Evolutionary conservation across 1,284 basidiomycete species (phyloP), one percentile per base, ranked within the genome.

Genomic region (Singerocomus inundabilis): DNA sequence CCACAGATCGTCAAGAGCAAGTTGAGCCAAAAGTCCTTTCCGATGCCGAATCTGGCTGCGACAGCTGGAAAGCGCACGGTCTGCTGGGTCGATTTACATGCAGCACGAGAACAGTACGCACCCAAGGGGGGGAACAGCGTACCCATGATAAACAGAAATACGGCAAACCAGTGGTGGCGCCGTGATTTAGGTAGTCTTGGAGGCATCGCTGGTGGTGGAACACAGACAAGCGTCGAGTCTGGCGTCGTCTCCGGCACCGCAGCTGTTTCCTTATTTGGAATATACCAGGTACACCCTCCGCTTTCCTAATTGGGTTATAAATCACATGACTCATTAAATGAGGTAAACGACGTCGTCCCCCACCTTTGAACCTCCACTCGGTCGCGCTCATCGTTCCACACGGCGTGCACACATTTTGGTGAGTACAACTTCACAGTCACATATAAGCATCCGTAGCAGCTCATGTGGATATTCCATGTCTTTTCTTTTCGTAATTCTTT

Each of bases 21-120:
- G 69, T 99, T 99, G 62, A 98, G 74, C 80, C 90, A 95, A 70
- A 98, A 96, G 70, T 98, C 96, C 37, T 71, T 73, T 5, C 93
- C 94, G 59, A 98, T 83, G 26, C 96, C 96, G 71, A 99, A 99
- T 50, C 96, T 82, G 26, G 93, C 88, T 29, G 93, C 91, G 35
- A 99, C 93, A 54, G 96, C 96, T 94, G 62, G 47, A 31, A 18
- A 39, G 32, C 28, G 44, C 43, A 49, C 29, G 48, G 38, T 50
- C 50, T 32, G 49, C 4, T 4, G 11, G 29, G 6, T 28, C 25
- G n/a, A 41, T 32, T 38, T 35, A 25, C 30, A 35, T 7, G 41
- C 8, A 5, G 11, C 1, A 12, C 3, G n/a, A 44, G 15, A 34
- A 30, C 13, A 45, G 21, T n/a, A 75, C 80, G 53, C 43, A 95